These are phyloP conservation scores for Trametes elegans DNA, from an alignment of 768 basidiomycete genomes.

Conservation along the genomic window DNA sequence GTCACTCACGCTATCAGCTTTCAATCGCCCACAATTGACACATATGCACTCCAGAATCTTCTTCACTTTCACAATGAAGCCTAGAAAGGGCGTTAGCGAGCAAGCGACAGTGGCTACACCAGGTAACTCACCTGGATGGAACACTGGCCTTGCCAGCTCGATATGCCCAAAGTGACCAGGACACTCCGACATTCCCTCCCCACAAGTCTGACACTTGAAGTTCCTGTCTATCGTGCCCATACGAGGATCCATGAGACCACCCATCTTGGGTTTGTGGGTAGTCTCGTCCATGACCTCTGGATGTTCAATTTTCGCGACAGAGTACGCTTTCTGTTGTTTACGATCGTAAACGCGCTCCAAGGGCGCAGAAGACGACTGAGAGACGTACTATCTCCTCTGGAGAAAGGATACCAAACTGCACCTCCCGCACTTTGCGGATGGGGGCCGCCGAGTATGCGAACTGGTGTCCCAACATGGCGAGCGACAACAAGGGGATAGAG, in stretches of 20 bases:
- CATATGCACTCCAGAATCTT: conserved; percentile 99
- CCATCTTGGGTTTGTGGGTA: conserved; percentile 84
- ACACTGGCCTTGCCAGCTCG: conserved; percentile 95
- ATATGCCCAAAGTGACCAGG: conserved; percentile 99
- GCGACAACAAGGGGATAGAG: conserved; percentile 15
- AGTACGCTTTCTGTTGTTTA: conserved; percentile 86
- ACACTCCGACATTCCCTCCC: conserved; percentile 99
- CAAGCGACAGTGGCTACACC: not conserved
- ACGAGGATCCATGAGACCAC: conserved; percentile 95
- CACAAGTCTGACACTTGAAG: conserved; percentile 99
- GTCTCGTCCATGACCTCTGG: conserved; percentile 98
- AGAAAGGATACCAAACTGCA: conserved; percentile 97
- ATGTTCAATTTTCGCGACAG: conserved; percentile 97
- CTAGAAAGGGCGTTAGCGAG: conserved; percentile 35
- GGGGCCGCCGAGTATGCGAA: conserved; percentile 94
- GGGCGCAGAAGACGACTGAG: conserved; percentile 31
- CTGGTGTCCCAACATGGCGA: conserved; percentile 78
- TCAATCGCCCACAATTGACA: conserved; percentile 97
- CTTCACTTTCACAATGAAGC: conserved; percentile 98
- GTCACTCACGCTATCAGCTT: conserved; percentile 94
- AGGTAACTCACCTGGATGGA: conserved; percentile 79
- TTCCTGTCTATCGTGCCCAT: conserved; percentile 98
- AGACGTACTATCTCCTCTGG: conserved; percentile 91
- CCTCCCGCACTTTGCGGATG: conserved; percentile 93
- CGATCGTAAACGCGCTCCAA: conserved; percentile 11